Evolutionary conservation across 805 yeast species (phyloP), one percentile per base, ranked within the genome.

Genomic region (Candida easanensis): DNA sequence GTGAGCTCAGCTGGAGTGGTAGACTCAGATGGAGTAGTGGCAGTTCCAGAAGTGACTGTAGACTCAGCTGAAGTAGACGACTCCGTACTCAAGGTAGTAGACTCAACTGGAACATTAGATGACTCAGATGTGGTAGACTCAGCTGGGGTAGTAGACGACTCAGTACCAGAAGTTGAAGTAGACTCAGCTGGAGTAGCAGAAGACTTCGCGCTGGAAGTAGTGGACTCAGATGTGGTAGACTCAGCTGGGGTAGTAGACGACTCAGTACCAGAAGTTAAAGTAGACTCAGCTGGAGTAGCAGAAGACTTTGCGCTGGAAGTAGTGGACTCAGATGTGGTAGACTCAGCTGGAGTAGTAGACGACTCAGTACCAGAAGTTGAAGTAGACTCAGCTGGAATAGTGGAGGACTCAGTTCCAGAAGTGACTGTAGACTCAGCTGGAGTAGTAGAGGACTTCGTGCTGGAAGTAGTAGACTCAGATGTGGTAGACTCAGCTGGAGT

Each of bases 401-500:
- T 30, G 15, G 16, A 6, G 15, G 19, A n/a, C n/a, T n/a, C 7
- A n/a, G 33, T 14, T n/a, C 5, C 33, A 5, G 33, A 5, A 18
- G 15, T 22, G 18, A 22, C 5, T 4, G 34, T 18, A 32, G 11
- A 21, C 9, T 14, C n/a, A 15, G 13, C 30, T 26, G n/a, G 5
- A 10, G 30, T 5, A 26, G n/a, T 15, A 26, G 30, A 26, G n/a
- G 22, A 8, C 15, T 13, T 10, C 5, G 34, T 18, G 22, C 5
- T 9, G 21, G 13, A 13, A 32, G 34, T 4, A 32, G 33, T 15
- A 5, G 19, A 8, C 11, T 5, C 19, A n/a, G 26, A 14, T 9
- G 36, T 13, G 19, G 26, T 10, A 26, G 30, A n/a, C 6, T 10
- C 30, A 26, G 30, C 10, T 27, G 39, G 28, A 37, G 39, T 37